Base-by-base conservation (phyloP, 2,329 filamentous ascomycete genomes). In the Aureobasidium namibiae region DNA sequence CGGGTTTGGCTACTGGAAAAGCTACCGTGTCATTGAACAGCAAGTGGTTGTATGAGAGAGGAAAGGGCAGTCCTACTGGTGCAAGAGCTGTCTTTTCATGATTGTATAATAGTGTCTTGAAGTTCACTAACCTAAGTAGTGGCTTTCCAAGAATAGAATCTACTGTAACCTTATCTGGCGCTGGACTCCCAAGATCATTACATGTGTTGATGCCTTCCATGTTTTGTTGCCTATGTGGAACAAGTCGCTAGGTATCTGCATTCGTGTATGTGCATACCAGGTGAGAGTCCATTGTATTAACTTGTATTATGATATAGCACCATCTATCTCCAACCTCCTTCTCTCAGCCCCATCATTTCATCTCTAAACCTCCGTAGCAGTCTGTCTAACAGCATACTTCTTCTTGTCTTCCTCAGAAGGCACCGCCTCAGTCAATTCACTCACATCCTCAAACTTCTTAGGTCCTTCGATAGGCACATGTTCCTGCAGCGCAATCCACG, bases 11-110 rank as follows among this genome's bases (percentile, higher is more conserved):
- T 38, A 90, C 88, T 75, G 82, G 84, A 23, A 66, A 66, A 60
- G 85, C 86, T 42, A 91, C 84, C 64, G 84, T 95, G 56, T 85
- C 85, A 0, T 69, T 96, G 69, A 96, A 92, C 73, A 96, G 85
- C 76, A 95, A 94, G 75, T 97, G 92, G 92, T 74, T 96, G 61
- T 97, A 96, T 69, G 90, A 96, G 73, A 89, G 86, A 74, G 87
- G 88, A 18, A 69, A 67, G 77, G 85, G 70, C 71, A 84, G 70
- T 75, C 80, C 65, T 77, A 79, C 54, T 71, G 60, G 61, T 21
- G 42, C 23, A 26, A 63, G 61, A 41, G 42, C 42, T 13, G 41
- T 61, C 14, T 61, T 63, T 49, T 57, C 60, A 6, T 60, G 50
- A 60, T 39, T n/a, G 2, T 29, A 29, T 9, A 29, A 29, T 29